Conservation (phyloP, 2,329 filamentous ascomycete genomes). For the Diaporthe australafricana region DNA sequence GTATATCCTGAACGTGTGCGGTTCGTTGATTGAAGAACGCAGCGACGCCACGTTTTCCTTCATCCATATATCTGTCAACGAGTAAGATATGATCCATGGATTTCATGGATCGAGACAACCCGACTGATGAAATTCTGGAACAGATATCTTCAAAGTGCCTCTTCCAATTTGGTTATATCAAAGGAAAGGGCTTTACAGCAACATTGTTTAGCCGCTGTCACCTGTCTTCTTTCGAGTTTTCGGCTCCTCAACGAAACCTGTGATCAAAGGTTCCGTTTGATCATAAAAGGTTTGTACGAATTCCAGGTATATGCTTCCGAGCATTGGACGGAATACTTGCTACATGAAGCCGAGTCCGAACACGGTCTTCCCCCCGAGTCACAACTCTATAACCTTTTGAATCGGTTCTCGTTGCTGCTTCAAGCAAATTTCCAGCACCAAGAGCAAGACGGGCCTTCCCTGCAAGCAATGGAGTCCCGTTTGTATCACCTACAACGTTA, state of each 20-base stretch:
- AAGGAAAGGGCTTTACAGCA: conserved; percentile 34
- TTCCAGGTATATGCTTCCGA: conserved; percentile 47
- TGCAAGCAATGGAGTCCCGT: not conserved
- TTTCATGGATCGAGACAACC: not conserved
- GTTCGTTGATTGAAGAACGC: conserved; percentile 41
- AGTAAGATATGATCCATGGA: conserved; percentile 38
- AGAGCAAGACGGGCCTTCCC: not conserved
- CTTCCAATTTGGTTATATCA: conserved; percentile 29
- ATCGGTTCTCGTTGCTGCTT: conserved; percentile 9
- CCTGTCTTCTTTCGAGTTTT: conserved; percentile 43
- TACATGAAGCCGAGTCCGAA: conserved; percentile 20
- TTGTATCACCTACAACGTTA: not conserved
- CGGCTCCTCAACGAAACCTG: conserved; percentile 31
- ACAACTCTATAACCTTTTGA: conserved; percentile 22
- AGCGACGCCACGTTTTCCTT: conserved; percentile 42
- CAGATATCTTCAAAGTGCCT: conserved; percentile 37
- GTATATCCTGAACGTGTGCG: conserved; percentile 42
- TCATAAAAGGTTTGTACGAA: conserved; percentile 45
- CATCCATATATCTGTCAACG: conserved; percentile 45
- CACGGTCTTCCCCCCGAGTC: not conserved
- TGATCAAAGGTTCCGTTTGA: conserved; percentile 26
- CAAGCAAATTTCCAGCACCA: not conserved
- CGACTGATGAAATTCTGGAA: not conserved
- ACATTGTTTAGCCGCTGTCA: conserved; percentile 41
- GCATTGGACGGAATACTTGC: conserved; percentile 46